These are phyloP conservation scores for Waitea zeae DNA, from an alignment of 1,284 basidiomycete species.

Conservation along the genomic window DNA sequence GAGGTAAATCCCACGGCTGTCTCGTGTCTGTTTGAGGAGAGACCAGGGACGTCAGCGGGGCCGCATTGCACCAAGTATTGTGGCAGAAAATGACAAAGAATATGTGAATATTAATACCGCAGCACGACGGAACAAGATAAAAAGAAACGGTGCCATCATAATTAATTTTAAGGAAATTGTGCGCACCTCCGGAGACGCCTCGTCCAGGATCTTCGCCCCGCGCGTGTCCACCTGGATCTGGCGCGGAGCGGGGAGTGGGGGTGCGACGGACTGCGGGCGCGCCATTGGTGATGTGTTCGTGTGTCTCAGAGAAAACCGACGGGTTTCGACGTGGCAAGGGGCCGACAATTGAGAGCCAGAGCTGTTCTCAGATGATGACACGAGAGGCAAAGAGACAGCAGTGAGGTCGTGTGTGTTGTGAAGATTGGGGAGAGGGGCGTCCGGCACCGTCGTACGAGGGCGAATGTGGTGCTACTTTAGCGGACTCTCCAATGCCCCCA, in stretches of 20 bases:
- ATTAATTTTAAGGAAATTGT: conserved; percentile 1
- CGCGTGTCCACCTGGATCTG: conserved; percentile 76
- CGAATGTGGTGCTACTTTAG: no score
- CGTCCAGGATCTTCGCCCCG: conserved; percentile 77
- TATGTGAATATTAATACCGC: background rate
- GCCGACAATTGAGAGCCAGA: no score
- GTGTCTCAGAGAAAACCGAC: background rate
- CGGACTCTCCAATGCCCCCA: no score
- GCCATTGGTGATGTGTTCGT: no score
- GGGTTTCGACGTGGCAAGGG: no score
- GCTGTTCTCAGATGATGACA: no score
- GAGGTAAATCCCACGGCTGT: conserved; percentile 88
- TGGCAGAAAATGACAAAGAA: background rate
- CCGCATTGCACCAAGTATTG: background rate
- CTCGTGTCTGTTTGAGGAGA: conserved; percentile 64
- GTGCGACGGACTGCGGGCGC: conserved; percentile 10
- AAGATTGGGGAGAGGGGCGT: no score
- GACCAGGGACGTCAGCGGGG: background rate
- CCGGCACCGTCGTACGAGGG: no score
- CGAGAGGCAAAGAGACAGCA: no score
- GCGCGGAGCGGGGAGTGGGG: conserved; percentile 49
- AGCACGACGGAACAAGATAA: background rate
- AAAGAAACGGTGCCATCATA: background rate
- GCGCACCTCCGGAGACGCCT: conserved; percentile 83
- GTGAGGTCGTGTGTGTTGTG: no score